phyloP scores from a whole-genome alignment of 2,329 filamentous ascomycete genomes.

The Apiospora sp. region DNA sequence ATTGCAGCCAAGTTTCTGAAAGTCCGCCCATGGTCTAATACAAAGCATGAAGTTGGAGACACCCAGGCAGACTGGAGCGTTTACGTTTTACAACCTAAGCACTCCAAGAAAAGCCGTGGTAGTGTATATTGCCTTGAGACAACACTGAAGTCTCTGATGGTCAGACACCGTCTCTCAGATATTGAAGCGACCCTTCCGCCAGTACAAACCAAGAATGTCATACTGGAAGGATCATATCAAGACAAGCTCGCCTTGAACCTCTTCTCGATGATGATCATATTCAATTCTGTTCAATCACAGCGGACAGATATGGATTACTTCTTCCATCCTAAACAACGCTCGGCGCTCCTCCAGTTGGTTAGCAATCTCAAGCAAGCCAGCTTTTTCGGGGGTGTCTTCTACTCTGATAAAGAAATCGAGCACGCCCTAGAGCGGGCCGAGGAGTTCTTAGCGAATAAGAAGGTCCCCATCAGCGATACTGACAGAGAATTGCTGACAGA shows the following conservation, averaged over 20 bases:
- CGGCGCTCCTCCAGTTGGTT: constrained; percentile 72
- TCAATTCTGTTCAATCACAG: constrained; percentile 90
- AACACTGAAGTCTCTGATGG: constrained; percentile 79
- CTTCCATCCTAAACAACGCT: constrained; percentile 79
- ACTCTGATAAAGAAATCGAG: constrained; percentile 67
- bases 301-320: constrained; percentile 86
- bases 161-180: constrained; percentile 80
- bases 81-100: constrained; percentile 70
- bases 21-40: constrained; percentile 80
- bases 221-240: constrained; percentile 82
- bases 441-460: constrained; percentile 70
- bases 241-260: constrained; percentile 85
- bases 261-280: constrained; percentile 83
- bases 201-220: constrained; percentile 74
- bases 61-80: constrained; percentile 73
- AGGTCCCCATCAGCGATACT: constrained; percentile 62
- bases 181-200: constrained; percentile 74
- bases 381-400: constrained; percentile 86
- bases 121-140: constrained; percentile 69
- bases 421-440: constrained; percentile 71
- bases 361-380: constrained; percentile 83
- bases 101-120: constrained; percentile 60
- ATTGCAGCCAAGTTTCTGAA: constrained; percentile 77
- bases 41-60: constrained; percentile 59
- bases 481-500: constrained; percentile 69